A percentile compares a stretch with the other conserved stretches of the same genome.
Evolutionary conservation across 768 basidiomycete genomes (phyloP).

Genomic region (Agaricus blazei): DNA sequence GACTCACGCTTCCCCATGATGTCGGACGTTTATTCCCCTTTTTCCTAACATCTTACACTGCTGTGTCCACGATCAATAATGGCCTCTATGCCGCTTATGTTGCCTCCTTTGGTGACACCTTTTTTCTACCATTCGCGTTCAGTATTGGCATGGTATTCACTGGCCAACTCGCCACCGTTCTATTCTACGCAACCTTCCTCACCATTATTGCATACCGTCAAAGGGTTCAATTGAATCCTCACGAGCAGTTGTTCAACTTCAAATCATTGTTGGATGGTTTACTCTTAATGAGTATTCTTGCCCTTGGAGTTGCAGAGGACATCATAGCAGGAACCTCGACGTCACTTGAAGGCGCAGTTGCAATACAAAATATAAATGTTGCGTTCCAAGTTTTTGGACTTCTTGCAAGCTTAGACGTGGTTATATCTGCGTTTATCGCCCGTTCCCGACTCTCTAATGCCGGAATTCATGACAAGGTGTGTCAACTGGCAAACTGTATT

Average conservation of each 20-base stretch:
- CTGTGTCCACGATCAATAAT: neutral
- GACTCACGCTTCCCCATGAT: neutral
- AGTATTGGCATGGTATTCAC: neutral
- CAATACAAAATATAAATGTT: neutral
- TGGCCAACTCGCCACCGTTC: neutral
- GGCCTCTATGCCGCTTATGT: neutral
- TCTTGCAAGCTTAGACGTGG: neutral
- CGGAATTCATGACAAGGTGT: neutral
- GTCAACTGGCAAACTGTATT: neutral
- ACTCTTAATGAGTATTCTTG: neutral
- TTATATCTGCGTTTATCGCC: neutral
- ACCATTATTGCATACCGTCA: slow-evolving; percentile 5
- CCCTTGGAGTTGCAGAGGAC: neutral
- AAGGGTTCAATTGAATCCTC: neutral
- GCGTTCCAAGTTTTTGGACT: neutral
- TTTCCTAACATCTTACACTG: neutral
- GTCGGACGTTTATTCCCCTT: slow-evolving; percentile 4
- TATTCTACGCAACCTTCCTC: neutral
- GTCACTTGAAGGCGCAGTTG: neutral
- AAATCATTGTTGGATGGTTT: slow-evolving; percentile 4
- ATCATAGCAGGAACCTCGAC: neutral
- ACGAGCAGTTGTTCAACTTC: neutral
- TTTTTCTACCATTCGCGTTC: neutral
- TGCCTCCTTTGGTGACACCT: neutral
- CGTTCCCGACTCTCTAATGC: neutral